Conservation (phyloP, 1,139 yeast genomes). For the Taiozyma onychis region DNA sequence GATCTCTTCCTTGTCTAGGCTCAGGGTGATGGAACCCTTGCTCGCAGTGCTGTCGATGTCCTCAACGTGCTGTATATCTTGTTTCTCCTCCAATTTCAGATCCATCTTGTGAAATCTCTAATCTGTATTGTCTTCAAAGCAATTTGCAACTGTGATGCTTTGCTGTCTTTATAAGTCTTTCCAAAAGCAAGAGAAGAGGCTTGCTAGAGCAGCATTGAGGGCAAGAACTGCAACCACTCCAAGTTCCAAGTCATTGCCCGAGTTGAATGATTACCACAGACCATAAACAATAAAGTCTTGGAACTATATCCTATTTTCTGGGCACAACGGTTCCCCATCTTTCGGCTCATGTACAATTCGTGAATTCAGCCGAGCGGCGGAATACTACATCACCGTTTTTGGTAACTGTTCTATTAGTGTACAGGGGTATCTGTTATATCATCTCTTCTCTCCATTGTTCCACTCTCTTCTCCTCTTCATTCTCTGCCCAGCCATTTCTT, state of each 20-base stretch:
- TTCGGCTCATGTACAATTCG: too few species aligned
- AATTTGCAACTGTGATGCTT: neutral
- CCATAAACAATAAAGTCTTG: neutral
- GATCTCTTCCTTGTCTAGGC: neutral
- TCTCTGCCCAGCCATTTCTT: conserved; percentile 1
- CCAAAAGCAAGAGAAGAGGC: neutral
- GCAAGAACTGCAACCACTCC: neutral
- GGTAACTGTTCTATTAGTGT: neutral
- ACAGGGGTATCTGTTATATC: neutral
- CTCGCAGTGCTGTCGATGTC: neutral
- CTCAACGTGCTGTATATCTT: neutral
- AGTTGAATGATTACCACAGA: too few species aligned
- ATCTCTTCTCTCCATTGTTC: neutral
- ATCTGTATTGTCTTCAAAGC: neutral
- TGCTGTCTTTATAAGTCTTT: neutral
- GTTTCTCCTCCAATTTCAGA: neutral
- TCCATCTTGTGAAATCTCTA: neutral
- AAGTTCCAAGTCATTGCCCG: neutral
- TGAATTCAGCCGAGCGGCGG: too few species aligned
- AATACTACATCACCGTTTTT: too few species aligned
- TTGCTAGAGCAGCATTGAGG: neutral
- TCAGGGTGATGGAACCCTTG: neutral
- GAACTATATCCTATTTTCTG: neutral
- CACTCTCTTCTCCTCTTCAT: neutral
- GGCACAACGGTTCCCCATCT: neutral